These are phyloP conservation scores for Xanthoparmelia taractica DNA, from an alignment of 495 filamentous ascomycete genomes.

Conservation along the genomic window DNA sequence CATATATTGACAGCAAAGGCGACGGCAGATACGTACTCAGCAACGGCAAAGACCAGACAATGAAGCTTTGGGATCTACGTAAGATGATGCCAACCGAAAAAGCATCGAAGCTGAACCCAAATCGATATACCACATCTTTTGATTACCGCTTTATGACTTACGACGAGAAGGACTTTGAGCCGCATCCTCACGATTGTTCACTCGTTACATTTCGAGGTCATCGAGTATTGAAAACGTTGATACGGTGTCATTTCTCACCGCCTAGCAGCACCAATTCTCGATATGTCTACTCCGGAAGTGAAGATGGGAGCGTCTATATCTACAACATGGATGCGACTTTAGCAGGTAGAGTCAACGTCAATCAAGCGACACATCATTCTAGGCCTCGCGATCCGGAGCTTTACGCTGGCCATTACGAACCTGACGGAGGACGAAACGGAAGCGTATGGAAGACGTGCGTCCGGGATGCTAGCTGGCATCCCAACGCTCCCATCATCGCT, in stretches of 20 bases:
- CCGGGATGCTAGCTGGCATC: constrained; percentile 93
- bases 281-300: constrained; percentile 87
- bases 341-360: constrained; percentile 73
- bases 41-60: constrained; percentile 92
- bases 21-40: constrained; percentile 91
- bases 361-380: constrained; percentile 52
- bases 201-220: constrained; percentile 92
- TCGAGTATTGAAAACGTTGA: constrained; percentile 76
- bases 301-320: constrained; percentile 80
- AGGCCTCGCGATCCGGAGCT: constrained; percentile 46
- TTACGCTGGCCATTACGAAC: constrained; percentile 35
- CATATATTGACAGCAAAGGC: constrained; percentile 93
- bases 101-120: constrained; percentile 49
- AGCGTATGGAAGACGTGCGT: constrained; percentile 70
- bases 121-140: constrained; percentile 57
- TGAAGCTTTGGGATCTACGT: constrained; percentile 95
- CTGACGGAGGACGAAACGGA: constrained; percentile 21
- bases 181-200: constrained; percentile 81
- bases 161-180: constrained; percentile 56
- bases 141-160: constrained; percentile 79
- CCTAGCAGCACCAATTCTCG: constrained; percentile 78
- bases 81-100: constrained; percentile 66
- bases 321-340: constrained; percentile 91
- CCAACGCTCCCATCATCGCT: constrained; percentile 77
- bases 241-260: constrained; percentile 93